phyloP scores from a whole-genome alignment of 148 eudicot genomes.

The Vaccinium macrocarpon region DNA sequence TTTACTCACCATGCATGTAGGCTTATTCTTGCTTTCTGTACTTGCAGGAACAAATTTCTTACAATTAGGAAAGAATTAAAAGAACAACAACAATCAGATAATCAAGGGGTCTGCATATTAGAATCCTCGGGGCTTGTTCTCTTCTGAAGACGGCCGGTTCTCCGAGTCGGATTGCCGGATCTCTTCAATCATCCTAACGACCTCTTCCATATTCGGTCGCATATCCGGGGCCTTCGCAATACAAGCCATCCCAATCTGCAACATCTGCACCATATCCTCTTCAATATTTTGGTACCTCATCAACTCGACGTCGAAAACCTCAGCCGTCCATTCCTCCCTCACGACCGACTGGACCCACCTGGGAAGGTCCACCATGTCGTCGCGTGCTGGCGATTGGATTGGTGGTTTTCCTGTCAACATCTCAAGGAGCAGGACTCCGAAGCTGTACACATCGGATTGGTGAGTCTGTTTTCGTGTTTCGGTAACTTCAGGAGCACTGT shows the following conservation, averaged over 20 bases:
- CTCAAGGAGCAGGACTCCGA: constrained; percentile 25
- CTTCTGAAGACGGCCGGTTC: constrained; percentile 22
- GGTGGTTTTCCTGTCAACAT: constrained; percentile 26
- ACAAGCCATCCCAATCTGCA: constrained; percentile 27
- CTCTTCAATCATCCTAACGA: constrained; percentile 25
- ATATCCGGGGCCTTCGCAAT: constrained; percentile 19
- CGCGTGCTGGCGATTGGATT: constrained; percentile 15
- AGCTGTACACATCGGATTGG: constrained; percentile 28
- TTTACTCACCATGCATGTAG: constrained; percentile 8
- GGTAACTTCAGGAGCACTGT: constrained; percentile 26
- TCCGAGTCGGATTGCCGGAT: constrained; percentile 26
- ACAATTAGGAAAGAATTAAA: not conserved
- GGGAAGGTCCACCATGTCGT: constrained; percentile 28
- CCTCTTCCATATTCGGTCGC: constrained; percentile 26
- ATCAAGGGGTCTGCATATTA: constrained; percentile 21
- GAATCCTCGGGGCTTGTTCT: constrained; percentile 20
- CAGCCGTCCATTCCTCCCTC: constrained; percentile 28
- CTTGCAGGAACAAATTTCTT: not conserved
- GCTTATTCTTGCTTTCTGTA: not conserved
- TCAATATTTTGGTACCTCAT: constrained; percentile 27
- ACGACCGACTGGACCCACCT: constrained; percentile 32
- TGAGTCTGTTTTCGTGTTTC: constrained; percentile 23
- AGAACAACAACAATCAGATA: not conserved
- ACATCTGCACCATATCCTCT: constrained; percentile 30
- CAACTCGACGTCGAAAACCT: constrained; percentile 26